Conservation (phyloP, 164 flowering plant species). For the Macadamia integrifolia region DNA sequence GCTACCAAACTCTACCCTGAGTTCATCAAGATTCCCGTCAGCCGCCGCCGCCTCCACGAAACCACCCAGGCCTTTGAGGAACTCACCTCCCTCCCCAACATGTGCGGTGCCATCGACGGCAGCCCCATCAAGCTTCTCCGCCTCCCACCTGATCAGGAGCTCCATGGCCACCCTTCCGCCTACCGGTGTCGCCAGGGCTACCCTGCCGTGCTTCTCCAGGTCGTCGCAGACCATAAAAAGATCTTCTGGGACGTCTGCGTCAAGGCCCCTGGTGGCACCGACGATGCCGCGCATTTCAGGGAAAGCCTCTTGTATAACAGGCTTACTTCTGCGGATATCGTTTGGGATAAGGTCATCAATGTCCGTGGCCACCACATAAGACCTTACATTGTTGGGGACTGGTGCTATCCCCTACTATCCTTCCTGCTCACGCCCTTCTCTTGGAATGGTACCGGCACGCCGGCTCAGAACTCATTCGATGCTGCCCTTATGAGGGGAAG, state of each 20-base stretch:
- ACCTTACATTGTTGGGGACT: conserved; percentile 86
- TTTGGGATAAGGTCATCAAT: conserved; percentile 66
- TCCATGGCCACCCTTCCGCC: conserved; percentile 12
- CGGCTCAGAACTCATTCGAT: conserved; percentile 71
- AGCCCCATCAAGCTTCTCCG: conserved; percentile 45
- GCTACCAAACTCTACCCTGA: conserved; percentile 83
- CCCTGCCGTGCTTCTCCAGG: conserved; percentile 72
- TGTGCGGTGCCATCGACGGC: conserved; percentile 81
- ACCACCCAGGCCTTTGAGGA: conserved; percentile 69
- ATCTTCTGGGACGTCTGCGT: conserved; percentile 96
- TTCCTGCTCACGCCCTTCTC: conserved; percentile 79
- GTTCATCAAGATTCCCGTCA: conserved; percentile 65
- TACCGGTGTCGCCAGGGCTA: conserved; percentile 45
- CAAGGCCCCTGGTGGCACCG: conserved; percentile 76
- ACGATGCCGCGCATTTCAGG: conserved; percentile 78
- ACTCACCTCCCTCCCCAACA: conserved; percentile 63
- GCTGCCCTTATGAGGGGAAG: conserved; percentile 75
- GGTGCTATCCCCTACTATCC: conserved; percentile 74
- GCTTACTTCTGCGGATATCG: conserved; percentile 66
- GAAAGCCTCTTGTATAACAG: conserved; percentile 73
- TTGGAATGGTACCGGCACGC: conserved; percentile 45
- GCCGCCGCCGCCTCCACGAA: conserved; percentile 55
- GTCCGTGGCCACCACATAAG: conserved; percentile 72
- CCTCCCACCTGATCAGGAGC: conserved; percentile 16
- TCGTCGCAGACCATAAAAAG: conserved; percentile 74